Base-by-base conservation (phyloP, 1,139 yeast species). In the Diutina siamensis region DNA sequence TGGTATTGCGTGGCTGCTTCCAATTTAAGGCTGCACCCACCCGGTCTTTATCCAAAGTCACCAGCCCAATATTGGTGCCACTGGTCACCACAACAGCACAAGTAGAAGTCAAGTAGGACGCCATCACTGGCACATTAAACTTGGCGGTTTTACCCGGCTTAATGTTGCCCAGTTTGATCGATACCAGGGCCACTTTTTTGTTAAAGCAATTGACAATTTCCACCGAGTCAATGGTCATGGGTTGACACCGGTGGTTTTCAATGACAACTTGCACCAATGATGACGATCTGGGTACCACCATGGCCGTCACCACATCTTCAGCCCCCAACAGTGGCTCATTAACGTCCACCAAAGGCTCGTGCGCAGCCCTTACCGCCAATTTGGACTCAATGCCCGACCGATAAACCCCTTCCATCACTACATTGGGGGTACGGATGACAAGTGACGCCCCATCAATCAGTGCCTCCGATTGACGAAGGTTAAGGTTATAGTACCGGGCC, bases 401-500 rank as follows among this genome's bases (percentile, higher is more conserved):
- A 20, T 38, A 38, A 25, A 25, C 32, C 33, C 42, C 42, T 25
- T 38, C 33, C 32, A 38, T 15, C 4, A 25, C 20, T 2, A 25
- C n/a, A 18, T 38, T 20, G 21, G 21, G 18, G 18, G 42, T 32
- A 9, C 15, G 28, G 21, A 38, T 25, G 20, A 25, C 17, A 17
- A 38, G 42, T 13, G n/a, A 15, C 10, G 4, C 15, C n/a, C 42
- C 42, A 25, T 38, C 42, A 38, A 38, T n/a, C 10, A n/a, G 28
- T 2, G 42, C 32, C 17, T 31, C 42, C 3, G 13, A 12, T 17
- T 15, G 20, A 13, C 28, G 32, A 8, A 38, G 32, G 32, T 38
- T 38, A 8, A 38, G 21, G 32, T 38, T 38, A 27, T 38, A 38
- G 33, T 38, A 25, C n/a, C 42, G 31, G 3, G 42, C 42, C 5